Percentiles rank a stretch among this genome's conserved stretches.
phyloP scores from a whole-genome alignment of 1,284 basidiomycete genomes.

The Binderoboletus segoi region DNA sequence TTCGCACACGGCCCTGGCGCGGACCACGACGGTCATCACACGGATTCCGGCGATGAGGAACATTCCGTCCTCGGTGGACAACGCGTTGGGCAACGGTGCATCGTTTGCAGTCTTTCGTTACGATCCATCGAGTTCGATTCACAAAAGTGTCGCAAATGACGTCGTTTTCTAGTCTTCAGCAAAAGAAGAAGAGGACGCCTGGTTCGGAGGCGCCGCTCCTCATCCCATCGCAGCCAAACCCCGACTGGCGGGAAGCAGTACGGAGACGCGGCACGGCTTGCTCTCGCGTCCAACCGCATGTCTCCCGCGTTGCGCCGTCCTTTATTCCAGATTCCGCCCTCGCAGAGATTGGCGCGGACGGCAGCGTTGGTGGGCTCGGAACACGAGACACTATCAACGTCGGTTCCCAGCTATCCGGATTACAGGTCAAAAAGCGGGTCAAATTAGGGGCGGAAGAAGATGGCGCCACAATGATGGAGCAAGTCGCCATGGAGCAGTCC shows the following conservation, averaged over 20 bases:
- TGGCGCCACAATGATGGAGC: constrained; percentile 16
- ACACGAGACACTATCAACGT: constrained; percentile 70
- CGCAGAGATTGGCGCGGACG: constrained; percentile 68
- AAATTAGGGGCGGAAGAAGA: constrained; percentile 34
- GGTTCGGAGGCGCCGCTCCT: constrained; percentile 67
- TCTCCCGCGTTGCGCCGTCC: constrained; percentile 30
- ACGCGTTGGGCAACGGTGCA: constrained; percentile 80
- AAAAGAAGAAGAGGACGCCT: constrained; percentile 43
- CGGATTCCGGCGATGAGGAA: constrained; percentile 65
- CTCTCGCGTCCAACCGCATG: constrained; percentile 13
- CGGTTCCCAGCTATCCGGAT: constrained; percentile 63
- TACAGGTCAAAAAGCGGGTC: constrained; percentile 52
- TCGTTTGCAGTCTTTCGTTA: constrained; percentile 30
- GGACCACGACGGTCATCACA: constrained; percentile 26
- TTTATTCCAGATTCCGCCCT: constrained; percentile 71
- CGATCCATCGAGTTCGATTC: constrained; percentile 21
- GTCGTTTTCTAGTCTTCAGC: constrained; percentile 39
- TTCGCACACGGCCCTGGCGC: constrained; percentile 23
- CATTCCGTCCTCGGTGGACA: constrained; percentile 68
- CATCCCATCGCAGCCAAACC: constrained; percentile 82
- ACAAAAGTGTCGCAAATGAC: constrained; percentile 18
- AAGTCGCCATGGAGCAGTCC: constrained; percentile 14
- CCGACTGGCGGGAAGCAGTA: constrained; percentile 84
- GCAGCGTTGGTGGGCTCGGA: constrained; percentile 78
- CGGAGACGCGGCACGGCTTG: constrained; percentile 47